These are phyloP conservation scores for Cordyceps pruinosa DNA, from an alignment of 2,329 filamentous ascomycete species.

Conservation along the genomic window DNA sequence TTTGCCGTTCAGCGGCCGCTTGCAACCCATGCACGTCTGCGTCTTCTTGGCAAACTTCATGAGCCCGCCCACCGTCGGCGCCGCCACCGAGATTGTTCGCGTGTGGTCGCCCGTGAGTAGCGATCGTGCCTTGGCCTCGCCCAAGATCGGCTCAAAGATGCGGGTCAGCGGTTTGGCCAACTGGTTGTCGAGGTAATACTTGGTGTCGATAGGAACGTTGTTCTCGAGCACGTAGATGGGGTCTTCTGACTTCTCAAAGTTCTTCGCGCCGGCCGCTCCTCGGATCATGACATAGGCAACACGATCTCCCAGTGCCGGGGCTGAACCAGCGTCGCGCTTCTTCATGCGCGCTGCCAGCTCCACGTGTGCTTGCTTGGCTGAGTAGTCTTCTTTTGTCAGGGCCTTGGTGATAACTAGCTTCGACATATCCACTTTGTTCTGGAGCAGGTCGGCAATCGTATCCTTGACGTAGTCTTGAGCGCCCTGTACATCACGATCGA, in stretches of 20 bases:
- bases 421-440: constrained; percentile 98
- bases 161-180: constrained; percentile 87
- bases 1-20: constrained; percentile 80
- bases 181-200: constrained; percentile 98
- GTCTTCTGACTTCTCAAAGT: constrained; percentile 95
- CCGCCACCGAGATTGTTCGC: constrained; percentile 86
- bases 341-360: constrained; percentile 94
- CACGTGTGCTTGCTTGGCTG: constrained; percentile 89
- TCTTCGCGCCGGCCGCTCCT: constrained; percentile 80
- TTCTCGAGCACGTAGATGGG: constrained; percentile 95
- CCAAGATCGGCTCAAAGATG: constrained; percentile 96
- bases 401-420: constrained; percentile 99
- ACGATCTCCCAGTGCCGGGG: constrained; percentile 85
- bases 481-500: constrained; percentile 81
- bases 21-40: constrained; percentile 97
- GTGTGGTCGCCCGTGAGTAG: constrained; percentile 91
- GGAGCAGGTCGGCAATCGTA: constrained; percentile 87
- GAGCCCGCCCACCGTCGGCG: constrained; percentile 81
- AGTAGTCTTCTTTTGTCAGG: constrained; percentile 82
- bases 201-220: constrained; percentile 96
- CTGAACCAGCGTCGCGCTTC: constrained; percentile 92
- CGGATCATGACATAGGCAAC: constrained; percentile 98
- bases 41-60: constrained; percentile 99
- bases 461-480: constrained; percentile 98
- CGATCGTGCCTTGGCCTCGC: constrained; percentile 81